Percentiles rank a stretch among this genome's conserved stretches.
Evolutionary conservation across 805 yeast species (phyloP).

Genomic region (Cyberlindnera veronae): DNA sequence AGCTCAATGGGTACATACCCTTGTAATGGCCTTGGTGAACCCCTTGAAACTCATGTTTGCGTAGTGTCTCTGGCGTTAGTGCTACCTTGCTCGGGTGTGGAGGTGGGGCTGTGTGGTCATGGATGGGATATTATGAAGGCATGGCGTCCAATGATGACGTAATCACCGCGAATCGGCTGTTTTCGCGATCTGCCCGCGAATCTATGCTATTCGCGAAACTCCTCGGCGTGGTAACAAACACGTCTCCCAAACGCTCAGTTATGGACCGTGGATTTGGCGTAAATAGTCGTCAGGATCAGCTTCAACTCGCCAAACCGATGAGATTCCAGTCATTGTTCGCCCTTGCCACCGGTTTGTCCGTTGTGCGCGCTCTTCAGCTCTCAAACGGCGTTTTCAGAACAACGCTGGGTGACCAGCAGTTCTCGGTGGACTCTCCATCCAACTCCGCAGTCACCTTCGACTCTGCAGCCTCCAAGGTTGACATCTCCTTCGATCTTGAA

Average conservation of each 20-base stretch:
- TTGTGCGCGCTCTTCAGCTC: constrained; percentile 18
- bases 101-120: neutral
- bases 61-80: neutral
- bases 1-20: too few relatives aligned
- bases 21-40: constrained; percentile 67
- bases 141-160: too few relatives aligned
- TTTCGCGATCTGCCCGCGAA: too few relatives aligned
- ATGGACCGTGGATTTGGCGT: too few relatives aligned
- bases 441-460: constrained; percentile 15
- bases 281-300: too few relatives aligned
- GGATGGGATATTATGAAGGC: too few relatives aligned
- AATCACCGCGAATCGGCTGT: too few relatives aligned
- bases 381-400: constrained; percentile 18
- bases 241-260: too few relatives aligned
- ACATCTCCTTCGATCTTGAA: constrained; percentile 20
- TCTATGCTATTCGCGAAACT: too few relatives aligned
- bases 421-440: constrained; percentile 10
- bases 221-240: too few relatives aligned
- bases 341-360: constrained; percentile 10
- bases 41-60: constrained; percentile 82
- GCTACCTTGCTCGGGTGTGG: neutral
- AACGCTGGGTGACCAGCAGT: constrained; percentile 12
- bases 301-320: too few relatives aligned
- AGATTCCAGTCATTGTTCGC: constrained; percentile 15
- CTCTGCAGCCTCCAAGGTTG: constrained; percentile 15